A percentile compares a stretch with the other conserved stretches of the same genome.
phyloP scores from a whole-genome alignment of 2,329 filamentous ascomycete genomes.

The Talaromyces sp. region DNA sequence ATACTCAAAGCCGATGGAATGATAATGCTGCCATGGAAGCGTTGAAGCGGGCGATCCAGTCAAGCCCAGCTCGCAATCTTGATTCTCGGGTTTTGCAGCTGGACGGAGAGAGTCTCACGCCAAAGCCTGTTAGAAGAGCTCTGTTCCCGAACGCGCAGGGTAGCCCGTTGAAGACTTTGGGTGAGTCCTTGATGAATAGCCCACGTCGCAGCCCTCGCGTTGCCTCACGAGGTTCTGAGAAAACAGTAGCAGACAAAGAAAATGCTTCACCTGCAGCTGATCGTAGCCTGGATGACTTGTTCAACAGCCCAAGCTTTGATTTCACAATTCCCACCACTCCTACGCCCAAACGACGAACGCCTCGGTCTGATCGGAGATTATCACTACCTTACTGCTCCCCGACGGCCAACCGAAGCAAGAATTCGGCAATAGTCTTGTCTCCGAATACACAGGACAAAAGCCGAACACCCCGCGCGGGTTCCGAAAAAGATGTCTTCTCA shows the following conservation, averaged over 20 bases:
- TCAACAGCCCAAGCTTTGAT: conserved; percentile 53
- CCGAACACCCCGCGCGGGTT: not conserved
- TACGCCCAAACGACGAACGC: conserved; percentile 51
- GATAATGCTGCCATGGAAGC: conserved; percentile 40
- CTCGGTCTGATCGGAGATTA: conserved; percentile 30
- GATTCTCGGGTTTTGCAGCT: conserved; percentile 35
- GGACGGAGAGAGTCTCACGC: conserved; percentile 51
- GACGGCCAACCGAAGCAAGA: conserved; percentile 15
- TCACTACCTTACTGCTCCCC: conserved; percentile 35
- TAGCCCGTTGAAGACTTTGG: conserved; percentile 31
- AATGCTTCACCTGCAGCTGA: conserved; percentile 45
- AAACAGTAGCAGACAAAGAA: conserved; percentile 51
- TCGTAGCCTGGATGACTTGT: conserved; percentile 60
- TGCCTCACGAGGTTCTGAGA: conserved; percentile 31
- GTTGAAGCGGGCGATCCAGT: conserved; percentile 53
- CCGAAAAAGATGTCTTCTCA: conserved; percentile 1
- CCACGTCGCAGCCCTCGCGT: conserved; percentile 43
- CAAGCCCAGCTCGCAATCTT: conserved; percentile 53
- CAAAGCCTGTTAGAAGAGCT: conserved; percentile 47
- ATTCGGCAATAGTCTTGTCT: not conserved
- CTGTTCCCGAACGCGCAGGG: conserved; percentile 38
- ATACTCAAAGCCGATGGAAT: conserved; percentile 28
- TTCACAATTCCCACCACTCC: conserved; percentile 53
- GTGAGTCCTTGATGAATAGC: conserved; percentile 39
- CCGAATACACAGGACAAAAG: conserved; percentile 2